phyloP scores from a whole-genome alignment of 257 asterid species.

The Ajuga chamaepitys region DNA sequence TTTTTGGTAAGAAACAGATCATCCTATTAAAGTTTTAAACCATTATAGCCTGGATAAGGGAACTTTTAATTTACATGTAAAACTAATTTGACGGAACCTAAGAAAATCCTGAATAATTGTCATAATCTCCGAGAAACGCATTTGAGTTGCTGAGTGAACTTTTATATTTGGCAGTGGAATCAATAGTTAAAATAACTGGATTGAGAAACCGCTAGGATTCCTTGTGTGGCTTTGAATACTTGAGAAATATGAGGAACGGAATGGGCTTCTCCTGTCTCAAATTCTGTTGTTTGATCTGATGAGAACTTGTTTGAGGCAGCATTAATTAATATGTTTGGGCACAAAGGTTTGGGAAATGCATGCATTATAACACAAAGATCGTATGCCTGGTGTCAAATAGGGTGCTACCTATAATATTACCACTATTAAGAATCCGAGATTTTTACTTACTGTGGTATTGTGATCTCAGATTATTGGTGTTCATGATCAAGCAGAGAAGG shows the following conservation, averaged over 20 bases:
- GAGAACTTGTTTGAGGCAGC: not conserved
- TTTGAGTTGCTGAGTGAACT: not conserved
- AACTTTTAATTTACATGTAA: not conserved
- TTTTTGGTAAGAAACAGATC: too few relatives aligned
- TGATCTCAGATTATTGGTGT: slow-evolving; percentile 77
- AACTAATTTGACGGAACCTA: not conserved
- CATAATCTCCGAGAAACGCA: not conserved
- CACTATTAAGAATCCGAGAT: not conserved
- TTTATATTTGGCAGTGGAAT: not conserved
- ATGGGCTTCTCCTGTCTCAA: slow-evolving; percentile 6
- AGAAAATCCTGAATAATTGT: too few relatives aligned
- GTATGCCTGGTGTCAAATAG: not conserved
- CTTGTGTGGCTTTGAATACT: not conserved
- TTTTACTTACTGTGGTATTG: slow-evolving; percentile 15
- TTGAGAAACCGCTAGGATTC: not conserved
- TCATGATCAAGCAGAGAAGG: slow-evolving; percentile 84
- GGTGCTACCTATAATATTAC: not conserved
- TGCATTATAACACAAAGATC: not conserved
- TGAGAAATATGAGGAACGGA: not conserved
- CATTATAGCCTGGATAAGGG: not conserved
- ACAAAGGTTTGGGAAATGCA: not conserved
- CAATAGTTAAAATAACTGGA: not conserved
- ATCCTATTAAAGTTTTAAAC: too few relatives aligned
- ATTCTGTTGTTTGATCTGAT: not conserved
- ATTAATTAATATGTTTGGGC: not conserved